Evolutionary conservation across 2,329 filamentous ascomycete genomes (phyloP), one percentile per base, ranked within the genome.

Genomic region (Berkeleyomyces basicola): DNA sequence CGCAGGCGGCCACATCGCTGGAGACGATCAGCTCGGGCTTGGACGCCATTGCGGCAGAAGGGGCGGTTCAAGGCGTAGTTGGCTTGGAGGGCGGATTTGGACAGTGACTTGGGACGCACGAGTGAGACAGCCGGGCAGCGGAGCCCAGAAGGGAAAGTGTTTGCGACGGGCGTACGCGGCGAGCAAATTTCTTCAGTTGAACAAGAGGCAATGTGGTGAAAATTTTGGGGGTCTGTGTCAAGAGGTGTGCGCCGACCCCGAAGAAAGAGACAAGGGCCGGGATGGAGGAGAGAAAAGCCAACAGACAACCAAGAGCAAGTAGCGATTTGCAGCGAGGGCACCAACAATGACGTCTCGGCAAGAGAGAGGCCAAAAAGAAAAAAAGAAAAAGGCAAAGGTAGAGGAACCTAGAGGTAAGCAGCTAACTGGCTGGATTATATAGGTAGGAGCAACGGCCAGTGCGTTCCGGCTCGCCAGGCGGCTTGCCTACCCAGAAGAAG

Each of bases 1-100:
- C 69, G 31, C 68, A 69, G 23, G 61, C 63, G 7, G 67, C 66
- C 16, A 68, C 66, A 14, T 63, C 66, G 14, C 71, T 74, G 46
- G 80, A 78, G 47, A 80, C 76, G 23, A 82, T 80, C 9, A 61
- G 33, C 58, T 65, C 61, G 31, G 60, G 61, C 16, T 65, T 65
- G 5, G 49, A 49, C 3, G 63, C n/a, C 63, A 65, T 65, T n/a
- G 40, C 11, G 49, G 10, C 31, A 36, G 70, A 9, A 23, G 47
- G 37, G 39, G 11, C 2, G 33, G n/a, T 23, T 23, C 23, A 23
- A 23, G 23, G 23, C 23, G 23, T 23, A 23, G 2, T 23, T 23
- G 23, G 23, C 23, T 23, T 23, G 23, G 23, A 23, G 23, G 23
- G 23, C 23, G 23, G 23, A 23, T 23, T 23, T 23, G 23, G 23